Conservation (phyloP, 768 basidiomycete species). For the Calocera viscosa region DNA sequence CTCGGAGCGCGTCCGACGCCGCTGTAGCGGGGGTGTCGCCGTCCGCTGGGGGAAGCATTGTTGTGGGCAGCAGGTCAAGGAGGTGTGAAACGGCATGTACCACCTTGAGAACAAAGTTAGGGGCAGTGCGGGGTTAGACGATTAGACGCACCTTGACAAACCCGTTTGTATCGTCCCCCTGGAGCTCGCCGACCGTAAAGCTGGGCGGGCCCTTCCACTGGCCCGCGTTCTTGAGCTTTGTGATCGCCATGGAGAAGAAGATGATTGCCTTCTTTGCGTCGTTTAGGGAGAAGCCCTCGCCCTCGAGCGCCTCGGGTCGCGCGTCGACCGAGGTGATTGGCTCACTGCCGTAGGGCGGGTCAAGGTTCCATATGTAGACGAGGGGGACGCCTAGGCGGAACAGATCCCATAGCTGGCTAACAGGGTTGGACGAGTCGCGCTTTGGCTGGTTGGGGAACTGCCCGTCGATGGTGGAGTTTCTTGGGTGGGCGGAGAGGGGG, state of each 20-base stretch:
- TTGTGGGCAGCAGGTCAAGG: constrained; percentile 57
- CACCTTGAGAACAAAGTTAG: constrained; percentile 39
- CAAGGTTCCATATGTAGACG: constrained; percentile 90
- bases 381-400: constrained; percentile 87
- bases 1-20: constrained; percentile 10
- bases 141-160: constrained; percentile 69
- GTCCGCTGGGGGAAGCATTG: constrained; percentile 34
- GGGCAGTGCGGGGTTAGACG: constrained; percentile 2
- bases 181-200: constrained; percentile 86
- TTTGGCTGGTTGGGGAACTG: neutral
- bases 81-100: constrained; percentile 79
- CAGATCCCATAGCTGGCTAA: constrained; percentile 87
- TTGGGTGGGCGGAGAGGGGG: neutral
- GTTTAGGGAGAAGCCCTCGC: constrained; percentile 30
- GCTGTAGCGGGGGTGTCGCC: constrained; percentile 20
- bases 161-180: constrained; percentile 82
- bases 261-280: constrained; percentile 84
- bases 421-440: constrained; percentile 77
- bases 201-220: constrained; percentile 55
- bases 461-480: neutral
- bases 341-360: constrained; percentile 21
- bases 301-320: constrained; percentile 18
- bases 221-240: constrained; percentile 45
- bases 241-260: constrained; percentile 81
- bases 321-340: constrained; percentile 12